phyloP scores from a whole-genome alignment of 306 rosid genomes.

The Medicago arabica region DNA sequence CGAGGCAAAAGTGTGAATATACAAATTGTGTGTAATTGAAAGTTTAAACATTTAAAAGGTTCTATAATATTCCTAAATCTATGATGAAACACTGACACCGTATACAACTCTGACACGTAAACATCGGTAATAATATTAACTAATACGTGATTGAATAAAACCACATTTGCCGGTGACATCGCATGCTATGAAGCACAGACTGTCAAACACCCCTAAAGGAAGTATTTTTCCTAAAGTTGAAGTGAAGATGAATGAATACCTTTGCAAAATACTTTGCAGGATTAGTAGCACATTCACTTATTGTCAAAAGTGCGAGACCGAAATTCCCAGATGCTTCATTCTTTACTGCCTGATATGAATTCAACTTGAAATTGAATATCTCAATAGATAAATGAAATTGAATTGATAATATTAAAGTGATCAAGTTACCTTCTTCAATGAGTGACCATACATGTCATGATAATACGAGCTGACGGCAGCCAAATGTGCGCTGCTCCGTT shows the following conservation, averaged over 20 bases:
- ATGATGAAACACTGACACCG: background rate
- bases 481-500: slow-evolving; percentile 66
- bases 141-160: background rate
- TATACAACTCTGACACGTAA: background rate
- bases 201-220: background rate
- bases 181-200: too few species aligned
- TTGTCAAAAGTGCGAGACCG: slow-evolving; percentile 62
- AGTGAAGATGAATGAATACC: slow-evolving; percentile 49
- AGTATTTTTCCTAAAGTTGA: background rate
- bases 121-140: background rate
- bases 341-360: slow-evolving; percentile 55
- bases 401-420: slow-evolving; percentile 4
- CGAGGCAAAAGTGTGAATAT: slow-evolving; percentile 10
- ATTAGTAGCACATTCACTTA: slow-evolving; percentile 57
- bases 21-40: background rate
- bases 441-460: slow-evolving; percentile 55
- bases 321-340: slow-evolving; percentile 70
- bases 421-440: slow-evolving; percentile 62
- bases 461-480: slow-evolving; percentile 63
- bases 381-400: background rate
- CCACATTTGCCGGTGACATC: background rate
- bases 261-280: slow-evolving; percentile 66
- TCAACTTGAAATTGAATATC: slow-evolving; percentile 6
- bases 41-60: background rate
- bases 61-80: background rate